Evolutionary conservation across 2,329 filamentous ascomycete species (phyloP).

Genomic region (Sordariomycetes sp.): DNA sequence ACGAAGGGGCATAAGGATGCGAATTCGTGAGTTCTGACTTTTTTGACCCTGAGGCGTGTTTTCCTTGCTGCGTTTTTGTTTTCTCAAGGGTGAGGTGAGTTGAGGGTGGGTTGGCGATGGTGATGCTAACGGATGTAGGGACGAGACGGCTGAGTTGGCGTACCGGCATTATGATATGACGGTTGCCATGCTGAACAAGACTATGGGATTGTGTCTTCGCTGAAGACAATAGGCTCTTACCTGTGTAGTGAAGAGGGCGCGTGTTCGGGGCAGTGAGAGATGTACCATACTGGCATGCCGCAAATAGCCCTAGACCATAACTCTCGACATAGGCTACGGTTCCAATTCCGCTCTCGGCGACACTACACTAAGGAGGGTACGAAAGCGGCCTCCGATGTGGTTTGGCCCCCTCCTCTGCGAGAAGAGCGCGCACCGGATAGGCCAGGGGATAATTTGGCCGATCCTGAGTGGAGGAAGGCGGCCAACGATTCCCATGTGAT

Average conservation of each 20-base stretch:
- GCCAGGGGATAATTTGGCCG: no score
- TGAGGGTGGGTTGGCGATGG: background rate
- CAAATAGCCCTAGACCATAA: background rate
- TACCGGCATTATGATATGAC: constrained; percentile 56
- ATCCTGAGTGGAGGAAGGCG: no score
- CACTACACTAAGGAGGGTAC: no score
- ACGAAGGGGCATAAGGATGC: constrained; percentile 9
- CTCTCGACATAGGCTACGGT: no score
- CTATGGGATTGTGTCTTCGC: constrained; percentile 52
- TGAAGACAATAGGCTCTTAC: constrained; percentile 13
- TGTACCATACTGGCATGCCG: background rate
- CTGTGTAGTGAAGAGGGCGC: background rate
- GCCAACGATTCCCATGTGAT: no score
- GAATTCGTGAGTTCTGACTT: background rate
- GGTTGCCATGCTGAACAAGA: constrained; percentile 60
- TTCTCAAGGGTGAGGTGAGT: no score
- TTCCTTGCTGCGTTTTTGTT: background rate
- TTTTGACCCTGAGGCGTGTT: constrained; percentile 8
- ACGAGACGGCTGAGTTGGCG: constrained; percentile 14
- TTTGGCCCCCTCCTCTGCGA: no score
- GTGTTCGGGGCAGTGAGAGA: background rate
- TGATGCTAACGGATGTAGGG: constrained; percentile 3
- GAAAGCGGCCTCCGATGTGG: no score
- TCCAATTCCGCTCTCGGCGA: no score
- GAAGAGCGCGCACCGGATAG: no score